These are phyloP conservation scores for Santalum album DNA, from an alignment of 164 flowering plant species.

Conservation along the genomic window DNA sequence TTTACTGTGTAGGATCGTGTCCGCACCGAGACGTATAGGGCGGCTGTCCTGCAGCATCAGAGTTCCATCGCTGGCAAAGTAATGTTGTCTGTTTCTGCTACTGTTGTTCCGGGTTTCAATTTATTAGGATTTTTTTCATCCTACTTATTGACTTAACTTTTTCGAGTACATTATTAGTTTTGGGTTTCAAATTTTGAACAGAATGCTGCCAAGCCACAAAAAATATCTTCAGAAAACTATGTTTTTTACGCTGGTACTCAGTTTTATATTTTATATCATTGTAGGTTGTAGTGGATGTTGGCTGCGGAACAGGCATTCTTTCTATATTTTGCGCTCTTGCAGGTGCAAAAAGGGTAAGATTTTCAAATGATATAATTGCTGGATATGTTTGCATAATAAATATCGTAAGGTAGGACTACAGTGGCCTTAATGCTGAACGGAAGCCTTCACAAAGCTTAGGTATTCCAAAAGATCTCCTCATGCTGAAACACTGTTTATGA, in stretches of 20 bases:
- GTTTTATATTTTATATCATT: slow-evolving; percentile 2
- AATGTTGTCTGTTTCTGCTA: slow-evolving; percentile 24
- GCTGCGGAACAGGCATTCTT: slow-evolving; percentile 97
- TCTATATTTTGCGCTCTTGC: slow-evolving; percentile 98
- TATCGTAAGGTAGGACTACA: too few relatives aligned
- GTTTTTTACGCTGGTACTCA: not conserved
- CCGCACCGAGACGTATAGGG: slow-evolving; percentile 77
- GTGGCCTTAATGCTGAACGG: too few relatives aligned
- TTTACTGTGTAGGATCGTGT: slow-evolving; percentile 60
- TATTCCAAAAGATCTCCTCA: too few relatives aligned
- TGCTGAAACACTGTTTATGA: too few relatives aligned
- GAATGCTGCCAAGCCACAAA: not conserved
- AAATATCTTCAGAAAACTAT: not conserved
- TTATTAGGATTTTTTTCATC: not conserved
- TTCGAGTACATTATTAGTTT: not conserved
- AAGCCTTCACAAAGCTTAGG: too few relatives aligned
- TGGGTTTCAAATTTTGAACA: not conserved
- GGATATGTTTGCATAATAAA: too few relatives aligned
- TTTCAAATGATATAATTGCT: too few relatives aligned
- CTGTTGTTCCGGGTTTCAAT: too few relatives aligned
- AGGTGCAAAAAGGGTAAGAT: slow-evolving; percentile 82
- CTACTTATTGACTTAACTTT: not conserved
- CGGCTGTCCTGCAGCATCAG: slow-evolving; percentile 74
- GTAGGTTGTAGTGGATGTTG: slow-evolving; percentile 98
- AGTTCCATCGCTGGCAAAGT: slow-evolving; percentile 74